Evolutionary conservation across 345 rosid genomes (phyloP).

Genomic region (Adansonia digitata): DNA sequence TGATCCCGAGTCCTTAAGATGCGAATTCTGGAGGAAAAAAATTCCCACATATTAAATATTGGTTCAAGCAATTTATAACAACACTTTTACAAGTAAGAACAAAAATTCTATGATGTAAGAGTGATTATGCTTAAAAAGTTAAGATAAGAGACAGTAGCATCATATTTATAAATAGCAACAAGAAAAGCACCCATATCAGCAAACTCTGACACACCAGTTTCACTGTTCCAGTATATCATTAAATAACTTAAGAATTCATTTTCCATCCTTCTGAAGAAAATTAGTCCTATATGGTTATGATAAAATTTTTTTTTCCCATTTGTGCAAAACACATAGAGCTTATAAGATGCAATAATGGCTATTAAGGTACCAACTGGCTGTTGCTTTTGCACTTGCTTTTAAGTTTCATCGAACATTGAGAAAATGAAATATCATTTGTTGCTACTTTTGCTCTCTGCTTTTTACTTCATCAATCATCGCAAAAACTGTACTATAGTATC

Average conservation of each 20-base stretch:
- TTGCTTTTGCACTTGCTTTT: neutral
- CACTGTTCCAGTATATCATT: neutral
- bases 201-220: neutral
- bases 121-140: neutral
- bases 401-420: neutral
- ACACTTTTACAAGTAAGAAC: neutral
- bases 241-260: neutral
- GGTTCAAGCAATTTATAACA: neutral
- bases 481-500: neutral
- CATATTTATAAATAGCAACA: neutral
- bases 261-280: neutral
- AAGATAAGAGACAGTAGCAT: neutral
- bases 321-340: neutral
- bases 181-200: neutral
- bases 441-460: neutral
- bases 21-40: neutral
- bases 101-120: neutral
- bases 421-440: neutral
- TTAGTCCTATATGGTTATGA: neutral
- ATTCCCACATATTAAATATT: neutral
- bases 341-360: neutral
- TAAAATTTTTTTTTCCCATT: neutral
- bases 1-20: neutral
- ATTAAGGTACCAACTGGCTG: neutral
- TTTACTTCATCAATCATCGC: neutral